Evolutionary conservation across 805 yeast genomes (phyloP).

Genomic region (Saccharomycopsis sp.): DNA sequence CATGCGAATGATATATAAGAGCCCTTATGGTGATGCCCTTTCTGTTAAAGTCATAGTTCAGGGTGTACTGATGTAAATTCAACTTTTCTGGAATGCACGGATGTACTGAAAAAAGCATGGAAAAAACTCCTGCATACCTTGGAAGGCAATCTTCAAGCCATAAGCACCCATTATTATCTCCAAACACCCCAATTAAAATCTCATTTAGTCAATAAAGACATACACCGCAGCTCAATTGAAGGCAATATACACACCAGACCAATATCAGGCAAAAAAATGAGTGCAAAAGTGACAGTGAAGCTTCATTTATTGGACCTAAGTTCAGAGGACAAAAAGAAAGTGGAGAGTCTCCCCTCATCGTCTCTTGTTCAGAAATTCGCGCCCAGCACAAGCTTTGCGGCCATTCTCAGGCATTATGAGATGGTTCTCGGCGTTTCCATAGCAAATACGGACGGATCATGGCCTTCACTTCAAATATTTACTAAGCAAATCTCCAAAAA

Average conservation of each 20-base stretch:
- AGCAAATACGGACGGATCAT: conserved; percentile 10
- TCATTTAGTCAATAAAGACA: no score
- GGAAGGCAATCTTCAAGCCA: no score
- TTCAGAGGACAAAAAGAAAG: background rate
- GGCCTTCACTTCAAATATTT: background rate
- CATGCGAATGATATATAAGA: no score
- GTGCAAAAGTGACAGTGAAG: conserved; percentile 4
- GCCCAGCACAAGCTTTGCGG: background rate
- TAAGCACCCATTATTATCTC: no score
- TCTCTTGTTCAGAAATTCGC: background rate
- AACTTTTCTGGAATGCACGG: no score
- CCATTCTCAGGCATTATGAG: conserved; percentile 23
- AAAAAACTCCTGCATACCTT: no score
- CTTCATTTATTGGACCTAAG: background rate
- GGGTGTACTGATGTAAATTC: no score
- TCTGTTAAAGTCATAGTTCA: no score
- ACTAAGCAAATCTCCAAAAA: conserved; percentile 1
- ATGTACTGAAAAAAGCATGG: no score
- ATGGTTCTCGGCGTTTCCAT: conserved; percentile 8
- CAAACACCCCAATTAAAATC: no score
- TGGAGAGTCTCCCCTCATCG: background rate
- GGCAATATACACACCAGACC: background rate
- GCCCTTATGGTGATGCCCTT: no score
- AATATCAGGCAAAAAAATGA: background rate
- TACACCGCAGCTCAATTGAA: background rate